Conservation (phyloP, 768 basidiomycete species). For the Phlegmacium glaucopus region DNA sequence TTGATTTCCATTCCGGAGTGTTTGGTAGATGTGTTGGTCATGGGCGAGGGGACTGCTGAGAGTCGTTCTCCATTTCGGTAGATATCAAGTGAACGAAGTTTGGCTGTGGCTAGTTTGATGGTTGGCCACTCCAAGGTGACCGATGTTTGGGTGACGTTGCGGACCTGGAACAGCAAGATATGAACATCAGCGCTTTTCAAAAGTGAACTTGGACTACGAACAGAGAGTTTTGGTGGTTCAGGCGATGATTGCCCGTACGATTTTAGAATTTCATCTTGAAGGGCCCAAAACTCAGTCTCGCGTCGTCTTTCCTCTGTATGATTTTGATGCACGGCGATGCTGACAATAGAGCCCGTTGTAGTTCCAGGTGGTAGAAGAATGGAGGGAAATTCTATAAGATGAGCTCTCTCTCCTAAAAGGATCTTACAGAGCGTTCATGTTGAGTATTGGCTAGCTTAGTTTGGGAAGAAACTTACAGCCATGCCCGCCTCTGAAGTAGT, state of each 20-base stretch:
- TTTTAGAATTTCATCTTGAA: slow-evolving; percentile 78
- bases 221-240: slow-evolving; percentile 68
- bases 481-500: slow-evolving; percentile 75
- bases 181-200: neutral
- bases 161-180: slow-evolving; percentile 45
- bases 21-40: slow-evolving; percentile 84
- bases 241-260: slow-evolving; percentile 71
- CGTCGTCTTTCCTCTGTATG: slow-evolving; percentile 77
- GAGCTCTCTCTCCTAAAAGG: slow-evolving; percentile 88
- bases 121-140: slow-evolving; percentile 95
- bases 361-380: slow-evolving; percentile 90
- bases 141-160: slow-evolving; percentile 95
- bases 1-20: slow-evolving; percentile 77
- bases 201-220: slow-evolving; percentile 28
- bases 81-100: slow-evolving; percentile 86
- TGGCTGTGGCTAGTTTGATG: slow-evolving; percentile 80
- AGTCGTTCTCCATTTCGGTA: slow-evolving; percentile 89
- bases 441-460: neutral
- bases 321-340: slow-evolving; percentile 93
- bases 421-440: slow-evolving; percentile 48
- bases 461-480: slow-evolving; percentile 56
- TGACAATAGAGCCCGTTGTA: slow-evolving; percentile 92
- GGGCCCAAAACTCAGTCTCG: slow-evolving; percentile 76
- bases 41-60: slow-evolving; percentile 79
- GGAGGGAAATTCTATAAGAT: slow-evolving; percentile 97